phyloP scores from a whole-genome alignment of 768 basidiomycete genomes.

The Rhizopogon roseolus region DNA sequence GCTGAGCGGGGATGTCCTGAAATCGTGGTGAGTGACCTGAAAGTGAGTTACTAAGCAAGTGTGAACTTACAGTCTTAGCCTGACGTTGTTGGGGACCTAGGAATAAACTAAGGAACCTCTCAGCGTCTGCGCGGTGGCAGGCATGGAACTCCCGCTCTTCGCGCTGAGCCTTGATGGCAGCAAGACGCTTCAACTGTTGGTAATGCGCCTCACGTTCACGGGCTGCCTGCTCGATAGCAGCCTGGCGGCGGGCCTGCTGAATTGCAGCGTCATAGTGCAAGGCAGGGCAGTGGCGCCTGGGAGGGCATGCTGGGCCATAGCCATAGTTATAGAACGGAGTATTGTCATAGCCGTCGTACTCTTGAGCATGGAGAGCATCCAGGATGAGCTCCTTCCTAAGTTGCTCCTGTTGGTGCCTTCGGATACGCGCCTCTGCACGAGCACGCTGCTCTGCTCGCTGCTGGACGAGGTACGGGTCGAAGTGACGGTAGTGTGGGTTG shows the following conservation, averaged over 20 bases:
- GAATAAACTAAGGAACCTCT: neutral
- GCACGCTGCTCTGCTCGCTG: conserved; percentile 15
- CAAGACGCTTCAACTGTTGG: neutral
- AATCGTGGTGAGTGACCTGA: neutral
- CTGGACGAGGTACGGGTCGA: conserved; percentile 16
- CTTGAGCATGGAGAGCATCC: neutral
- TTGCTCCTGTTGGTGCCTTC: neutral
- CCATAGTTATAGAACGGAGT: neutral
- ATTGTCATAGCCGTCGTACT: neutral
- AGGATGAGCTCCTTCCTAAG: neutral
- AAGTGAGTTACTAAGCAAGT: neutral
- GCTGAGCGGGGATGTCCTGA: neutral
- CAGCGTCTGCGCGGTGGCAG: neutral
- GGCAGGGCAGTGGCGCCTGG: neutral
- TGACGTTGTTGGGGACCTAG: neutral
- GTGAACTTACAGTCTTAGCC: neutral
- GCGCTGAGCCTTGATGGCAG: neutral
- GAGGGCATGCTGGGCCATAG: neutral
- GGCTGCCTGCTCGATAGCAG: neutral
- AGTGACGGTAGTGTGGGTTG: neutral
- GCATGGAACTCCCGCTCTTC: neutral
- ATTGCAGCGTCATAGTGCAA: neutral
- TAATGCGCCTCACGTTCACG: neutral
- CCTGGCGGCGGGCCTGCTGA: neutral
- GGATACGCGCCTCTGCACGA: neutral